Conservation (phyloP, 768 basidiomycete species). For the Antrodiella citrinella region DNA sequence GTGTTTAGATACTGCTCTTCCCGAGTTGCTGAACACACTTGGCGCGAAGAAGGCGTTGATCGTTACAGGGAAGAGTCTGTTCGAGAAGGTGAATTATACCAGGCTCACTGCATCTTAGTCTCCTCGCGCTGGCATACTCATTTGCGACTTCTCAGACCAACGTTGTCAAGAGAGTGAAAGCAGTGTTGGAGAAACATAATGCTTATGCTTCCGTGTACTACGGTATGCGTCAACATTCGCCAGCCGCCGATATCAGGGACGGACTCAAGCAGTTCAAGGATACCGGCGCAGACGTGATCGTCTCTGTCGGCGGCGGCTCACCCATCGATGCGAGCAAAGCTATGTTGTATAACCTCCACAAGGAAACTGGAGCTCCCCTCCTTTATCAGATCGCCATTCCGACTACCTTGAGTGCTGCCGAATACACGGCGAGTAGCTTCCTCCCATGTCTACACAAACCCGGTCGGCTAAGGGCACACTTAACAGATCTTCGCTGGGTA, state of each 20-base stretch:
- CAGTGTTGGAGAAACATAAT: slow-evolving; percentile 43
- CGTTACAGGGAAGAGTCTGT: slow-evolving; percentile 63
- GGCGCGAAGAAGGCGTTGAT: slow-evolving; percentile 58
- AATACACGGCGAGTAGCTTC: slow-evolving; percentile 47
- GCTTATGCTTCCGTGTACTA: slow-evolving; percentile 62
- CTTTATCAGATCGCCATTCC: slow-evolving; percentile 74
- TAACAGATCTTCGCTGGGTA: slow-evolving; percentile 63
- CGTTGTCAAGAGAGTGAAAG: slow-evolving; percentile 47
- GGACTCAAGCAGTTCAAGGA: slow-evolving; percentile 50
- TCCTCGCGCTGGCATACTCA: not conserved
- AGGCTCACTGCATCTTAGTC: not conserved
- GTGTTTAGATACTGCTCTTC: slow-evolving; percentile 51
- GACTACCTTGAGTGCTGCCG: slow-evolving; percentile 74
- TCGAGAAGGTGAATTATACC: slow-evolving; percentile 41
- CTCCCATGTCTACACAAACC: too few relatives aligned
- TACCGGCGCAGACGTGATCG: slow-evolving; percentile 55
- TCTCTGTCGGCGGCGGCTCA: slow-evolving; percentile 74
- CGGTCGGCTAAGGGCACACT: too few relatives aligned
- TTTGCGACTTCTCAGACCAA: slow-evolving; percentile 37
- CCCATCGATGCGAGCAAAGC: slow-evolving; percentile 75
- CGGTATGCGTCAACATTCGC: slow-evolving; percentile 67
- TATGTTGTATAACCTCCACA: slow-evolving; percentile 54
- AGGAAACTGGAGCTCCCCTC: slow-evolving; percentile 44
- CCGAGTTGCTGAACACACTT: slow-evolving; percentile 46
- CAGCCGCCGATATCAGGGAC: slow-evolving; percentile 54